Base-by-base conservation (phyloP, 257 asterid genomes). In the Anisodus tanguticus region DNA sequence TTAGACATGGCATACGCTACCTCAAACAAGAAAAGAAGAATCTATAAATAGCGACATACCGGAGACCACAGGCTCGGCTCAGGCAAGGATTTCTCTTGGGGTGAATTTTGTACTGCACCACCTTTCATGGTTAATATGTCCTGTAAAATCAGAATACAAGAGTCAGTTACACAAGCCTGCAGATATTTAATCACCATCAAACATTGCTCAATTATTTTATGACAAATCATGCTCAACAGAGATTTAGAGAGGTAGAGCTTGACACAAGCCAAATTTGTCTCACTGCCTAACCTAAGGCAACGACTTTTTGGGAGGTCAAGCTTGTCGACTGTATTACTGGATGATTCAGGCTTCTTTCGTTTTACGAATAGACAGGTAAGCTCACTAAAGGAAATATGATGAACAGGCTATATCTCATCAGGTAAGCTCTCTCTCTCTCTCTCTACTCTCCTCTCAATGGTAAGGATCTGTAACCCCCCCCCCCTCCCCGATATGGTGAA, bases 61-160 rank as follows among this genome's bases (percentile, higher is more conserved):
- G 99, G 99, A 63, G 99, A 96, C 98, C 98, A 96, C 47, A 98
- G 98, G 87, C 93, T 88, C 82, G 98, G 98, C 88, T 94, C 98
- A 81, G 98, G 97, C 71, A 89, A 80, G 86, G 92, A 71, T 90
- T 96, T 96, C 81, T 94, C 98, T 1, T 96, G 88, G 53, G 99
- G 99, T 80, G 99, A 96, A 89, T 96, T 92, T 88, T 94, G 97
- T 85, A 96, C 99, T 45, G 97, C 97, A 71, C 99, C 98, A 26
- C 97, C 83, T 88, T 96, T 96, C 88, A 74, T 87, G 47, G 98
- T 88, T 80, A 94, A 93, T 83, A 96, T 90, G 72, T 92, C 98
- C 99, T 96, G 97, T 85, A 83, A 80, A 83, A 39, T 83, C 83
- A 53, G 54, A 22, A n/a, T 19, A 51, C 35, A 22, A 12, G 47